Conservation (phyloP, 768 basidiomycete genomes). For the Amanita muscaria region DNA sequence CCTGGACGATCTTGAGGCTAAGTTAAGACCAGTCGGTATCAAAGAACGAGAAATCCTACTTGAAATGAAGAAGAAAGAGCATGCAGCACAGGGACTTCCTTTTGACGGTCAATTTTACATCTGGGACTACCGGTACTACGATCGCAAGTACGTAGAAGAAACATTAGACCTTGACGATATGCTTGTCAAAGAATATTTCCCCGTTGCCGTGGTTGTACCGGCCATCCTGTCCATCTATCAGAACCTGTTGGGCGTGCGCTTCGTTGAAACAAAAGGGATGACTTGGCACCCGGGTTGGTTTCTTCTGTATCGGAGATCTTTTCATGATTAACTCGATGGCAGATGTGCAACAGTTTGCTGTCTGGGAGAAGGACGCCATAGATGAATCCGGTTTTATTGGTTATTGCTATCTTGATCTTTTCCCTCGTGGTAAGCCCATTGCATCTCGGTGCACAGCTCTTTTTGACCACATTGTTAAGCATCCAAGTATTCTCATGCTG, state of each 20-base stretch:
- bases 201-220: slow-evolving; percentile 75
- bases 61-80: slow-evolving; percentile 68
- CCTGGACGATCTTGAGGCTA: slow-evolving; percentile 64
- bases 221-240: slow-evolving; percentile 81
- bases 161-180: slow-evolving; percentile 65
- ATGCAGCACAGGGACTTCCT: slow-evolving; percentile 45
- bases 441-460: background rate
- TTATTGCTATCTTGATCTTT: slow-evolving; percentile 83
- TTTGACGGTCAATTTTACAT: slow-evolving; percentile 70
- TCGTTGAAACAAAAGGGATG: slow-evolving; percentile 51
- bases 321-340: background rate
- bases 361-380: slow-evolving; percentile 75
- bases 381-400: slow-evolving; percentile 70
- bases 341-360: slow-evolving; percentile 80
- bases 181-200: slow-evolving; percentile 84
- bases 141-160: slow-evolving; percentile 58
- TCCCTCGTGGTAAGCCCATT: slow-evolving; percentile 57
- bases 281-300: slow-evolving; percentile 74
- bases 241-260: slow-evolving; percentile 67
- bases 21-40: slow-evolving; percentile 62
- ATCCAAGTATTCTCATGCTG: slow-evolving; percentile 79
- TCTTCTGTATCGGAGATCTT: background rate
- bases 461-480: slow-evolving; percentile 25
- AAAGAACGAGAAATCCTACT: slow-evolving; percentile 63
- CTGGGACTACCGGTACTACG: slow-evolving; percentile 81